Evolutionary conservation across 1,284 basidiomycete species (phyloP), one percentile per base, ranked within the genome.

Genomic region (Cryptococcus amylolentus): DNA sequence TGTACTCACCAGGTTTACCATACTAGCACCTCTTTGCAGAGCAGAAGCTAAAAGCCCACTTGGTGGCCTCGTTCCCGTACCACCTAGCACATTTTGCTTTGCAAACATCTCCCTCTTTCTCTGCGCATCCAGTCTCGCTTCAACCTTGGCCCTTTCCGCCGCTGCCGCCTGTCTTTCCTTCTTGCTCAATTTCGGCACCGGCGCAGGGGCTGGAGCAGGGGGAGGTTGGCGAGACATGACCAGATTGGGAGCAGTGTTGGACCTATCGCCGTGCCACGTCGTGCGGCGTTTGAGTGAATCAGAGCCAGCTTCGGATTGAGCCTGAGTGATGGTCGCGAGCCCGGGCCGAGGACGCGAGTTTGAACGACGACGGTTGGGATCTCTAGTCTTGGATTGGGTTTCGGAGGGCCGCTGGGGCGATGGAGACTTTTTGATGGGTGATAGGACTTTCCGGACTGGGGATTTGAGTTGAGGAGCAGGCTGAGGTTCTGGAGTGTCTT

Each of bases 31-130:
- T 6, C 62, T 55, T 49, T 69, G 69, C 60, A 76, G 66, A 35
- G 67, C 62, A 10, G 68, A 68, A 18, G 65, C 67, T 46, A 76
- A 55, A n/a, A 74, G 55, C 20, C 73, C 73, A 39, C 51, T 45
- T 4, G 52, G 41, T 0, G 53, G 48, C 26, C 27, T 46, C 27
- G 45, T 12, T 10, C 31, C 31, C 27, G 47, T 26, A n/a, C 20
- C 56, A 1, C 66, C 66, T 46, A 73, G 70, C 50, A 76, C 70
- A 20, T 69, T 63, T 54, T 70, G 61, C 51, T 76, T 76, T 6
- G 74, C 70, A 58, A 76, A 76, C 74, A 76, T 76, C 50, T 73
- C 67, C 37, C 72, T 56, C 60, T 76, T 67, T 45, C 67, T 61
- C 54, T 71, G 69, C 2, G 71, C 72, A 5, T 72, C 71, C n/a